Base-by-base conservation (phyloP, 1,284 basidiomycete species). In the Rugosomyces carneus region DNA sequence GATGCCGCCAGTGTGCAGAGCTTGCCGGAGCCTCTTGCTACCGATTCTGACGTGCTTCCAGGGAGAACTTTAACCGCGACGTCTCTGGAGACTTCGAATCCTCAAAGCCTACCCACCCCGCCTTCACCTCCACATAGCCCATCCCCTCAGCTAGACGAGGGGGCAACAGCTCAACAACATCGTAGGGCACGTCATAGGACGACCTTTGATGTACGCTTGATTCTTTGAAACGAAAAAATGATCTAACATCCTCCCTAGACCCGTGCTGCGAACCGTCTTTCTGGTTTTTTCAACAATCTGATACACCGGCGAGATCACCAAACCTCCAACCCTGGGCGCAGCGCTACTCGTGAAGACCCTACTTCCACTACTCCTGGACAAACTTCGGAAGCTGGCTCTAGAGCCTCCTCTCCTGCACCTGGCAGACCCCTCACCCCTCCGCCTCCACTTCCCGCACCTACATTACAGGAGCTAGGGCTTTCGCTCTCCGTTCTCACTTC, bases 231-330 rank as follows among this genome's bases (percentile, higher is more conserved):
- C 21, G 21, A 23, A 23, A 23, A 4, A 4, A 23, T 3, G 4
- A 23, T 23, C 47, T 38, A 43, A 42, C 16, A 37, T 44, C 51
- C 46, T 52, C 53, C 53, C 51, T 60, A 84, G 76, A 62, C 64
- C 49, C 80, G 84, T 48, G 66, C 81, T 26, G 72, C 81, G 23
- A 86, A 81, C 60, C 75, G 87, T 21, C 70, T 89, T 36, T 89
- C 86, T 35, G 87, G 86, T 18, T 89, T 89, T 64, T 80, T 89
- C 61, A 82, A 78, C n/a, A 79, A 77, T 57, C 71, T 89, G 45
- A 85, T 89, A 6, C 80, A 85, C 58, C 76, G 85, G 41, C 75
- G 84, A 42, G 84, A 87, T 42, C 63, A 61, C 32, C 53, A 60
- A 3, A 56, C 68, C 32, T 56, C 55, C 1, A 47, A 62, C 3